phyloP scores from a whole-genome alignment of 352 stramenopile species.

The Pythium scleroteichum region DNA sequence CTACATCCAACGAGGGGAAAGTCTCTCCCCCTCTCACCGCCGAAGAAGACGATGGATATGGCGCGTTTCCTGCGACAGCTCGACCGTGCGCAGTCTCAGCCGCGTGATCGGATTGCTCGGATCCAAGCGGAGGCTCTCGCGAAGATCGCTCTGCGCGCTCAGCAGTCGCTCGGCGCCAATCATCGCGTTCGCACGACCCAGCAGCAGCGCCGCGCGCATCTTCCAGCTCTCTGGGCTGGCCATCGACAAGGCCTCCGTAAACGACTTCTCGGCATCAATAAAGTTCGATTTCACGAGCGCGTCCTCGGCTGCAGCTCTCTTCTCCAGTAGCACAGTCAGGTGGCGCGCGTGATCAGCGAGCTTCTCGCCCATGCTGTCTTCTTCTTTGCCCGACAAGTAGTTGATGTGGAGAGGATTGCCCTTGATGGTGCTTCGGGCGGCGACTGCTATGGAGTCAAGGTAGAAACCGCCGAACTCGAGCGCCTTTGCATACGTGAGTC shows the following conservation, averaged over 20 bases:
- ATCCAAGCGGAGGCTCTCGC: conserved; percentile 12
- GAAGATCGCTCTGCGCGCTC: conserved; percentile 7
- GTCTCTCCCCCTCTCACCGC: neutral
- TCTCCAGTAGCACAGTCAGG: conserved; percentile 1
- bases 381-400: neutral
- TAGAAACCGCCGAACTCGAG: conserved; percentile 19
- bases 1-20: too few species aligned
- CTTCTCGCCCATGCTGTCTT: neutral
- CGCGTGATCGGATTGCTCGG: conserved; percentile 8
- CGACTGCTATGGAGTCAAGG: conserved; percentile 12
- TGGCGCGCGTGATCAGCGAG: neutral
- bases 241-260: neutral
- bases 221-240: conserved; percentile 14
- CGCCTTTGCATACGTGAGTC: conserved; percentile 10
- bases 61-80: conserved; percentile 13
- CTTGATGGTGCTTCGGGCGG: neutral
- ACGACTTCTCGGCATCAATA: conserved; percentile 2
- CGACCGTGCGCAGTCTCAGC: conserved; percentile 16
- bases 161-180: conserved; percentile 3
- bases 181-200: conserved; percentile 15
- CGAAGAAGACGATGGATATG: conserved; percentile 1
- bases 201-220: conserved; percentile 15
- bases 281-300: conserved; percentile 1
- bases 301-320: conserved; percentile 7
- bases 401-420: too few species aligned